Evolutionary conservation across 306 rosid species (phyloP).

Genomic region (cucumber (Cucumis sativus)): DNA sequence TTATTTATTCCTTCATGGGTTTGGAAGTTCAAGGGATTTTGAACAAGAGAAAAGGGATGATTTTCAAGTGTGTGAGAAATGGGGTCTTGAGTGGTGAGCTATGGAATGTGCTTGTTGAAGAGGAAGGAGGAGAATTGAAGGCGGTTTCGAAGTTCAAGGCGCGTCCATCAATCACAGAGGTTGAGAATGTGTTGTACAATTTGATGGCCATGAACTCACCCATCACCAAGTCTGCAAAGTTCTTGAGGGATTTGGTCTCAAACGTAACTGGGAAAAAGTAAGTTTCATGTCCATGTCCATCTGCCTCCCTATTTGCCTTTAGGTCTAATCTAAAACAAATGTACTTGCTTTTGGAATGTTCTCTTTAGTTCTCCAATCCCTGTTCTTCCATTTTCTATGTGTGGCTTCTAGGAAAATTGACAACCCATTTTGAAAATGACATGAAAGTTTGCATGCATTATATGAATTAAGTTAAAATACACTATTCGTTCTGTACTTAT

Average conservation of each 20-base stretch:
- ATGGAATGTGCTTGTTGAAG: constrained; percentile 74
- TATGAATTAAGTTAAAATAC: neutral
- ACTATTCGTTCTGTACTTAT: neutral
- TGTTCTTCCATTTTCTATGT: neutral
- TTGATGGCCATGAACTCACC: constrained; percentile 87
- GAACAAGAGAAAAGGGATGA: constrained; percentile 61
- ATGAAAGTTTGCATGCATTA: neutral
- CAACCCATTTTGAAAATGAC: neutral
- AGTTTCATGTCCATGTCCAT: constrained; percentile 10
- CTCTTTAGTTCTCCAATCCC: neutral
- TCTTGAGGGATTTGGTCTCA: constrained; percentile 70
- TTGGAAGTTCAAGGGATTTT: constrained; percentile 72
- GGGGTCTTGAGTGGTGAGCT: constrained; percentile 77
- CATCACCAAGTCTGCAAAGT: constrained; percentile 70
- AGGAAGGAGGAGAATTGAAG: constrained; percentile 62
- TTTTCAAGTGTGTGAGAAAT: constrained; percentile 68
- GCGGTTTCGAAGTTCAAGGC: constrained; percentile 43
- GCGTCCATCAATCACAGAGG: constrained; percentile 59
- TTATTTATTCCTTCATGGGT: constrained; percentile 67
- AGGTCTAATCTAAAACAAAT: neutral
- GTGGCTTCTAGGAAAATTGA: neutral
- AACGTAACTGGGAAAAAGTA: constrained; percentile 68
- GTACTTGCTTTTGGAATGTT: neutral
- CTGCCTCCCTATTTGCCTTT: neutral
- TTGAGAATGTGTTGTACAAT: constrained; percentile 78